Evolutionary conservation across 768 basidiomycete species (phyloP).

Genomic region (Antrodiella citrinella): DNA sequence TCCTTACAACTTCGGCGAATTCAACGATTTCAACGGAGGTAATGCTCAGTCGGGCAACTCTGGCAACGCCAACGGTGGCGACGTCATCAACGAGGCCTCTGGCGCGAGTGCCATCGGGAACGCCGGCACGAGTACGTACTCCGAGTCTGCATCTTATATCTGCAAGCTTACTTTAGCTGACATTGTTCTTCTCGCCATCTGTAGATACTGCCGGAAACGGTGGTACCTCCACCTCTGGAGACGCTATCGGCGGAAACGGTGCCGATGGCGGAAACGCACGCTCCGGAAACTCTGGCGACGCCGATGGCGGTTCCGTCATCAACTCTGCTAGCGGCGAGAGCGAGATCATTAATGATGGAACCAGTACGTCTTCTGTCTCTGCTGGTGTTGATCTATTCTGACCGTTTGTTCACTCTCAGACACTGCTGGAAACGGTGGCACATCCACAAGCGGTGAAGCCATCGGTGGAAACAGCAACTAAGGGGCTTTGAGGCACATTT

Average conservation of each 20-base stretch:
- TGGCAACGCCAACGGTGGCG: background rate
- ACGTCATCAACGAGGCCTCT: background rate
- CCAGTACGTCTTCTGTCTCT: background rate
- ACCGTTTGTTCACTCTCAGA: background rate
- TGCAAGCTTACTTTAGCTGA: background rate
- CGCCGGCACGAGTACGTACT: background rate
- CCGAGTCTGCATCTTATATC: background rate
- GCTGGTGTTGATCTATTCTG: background rate
- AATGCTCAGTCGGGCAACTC: background rate
- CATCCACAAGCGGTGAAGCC: background rate
- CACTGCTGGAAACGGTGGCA: background rate
- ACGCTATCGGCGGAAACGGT: slow-evolving; percentile 1
- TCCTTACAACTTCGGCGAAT: background rate
- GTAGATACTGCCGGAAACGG: background rate
- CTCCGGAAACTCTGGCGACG: slow-evolving; percentile 5
- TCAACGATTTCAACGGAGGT: background rate
- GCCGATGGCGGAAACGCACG: background rate
- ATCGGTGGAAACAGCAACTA: background rate
- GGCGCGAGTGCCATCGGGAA: background rate
- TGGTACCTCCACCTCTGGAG: background rate
- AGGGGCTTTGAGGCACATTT: background rate
- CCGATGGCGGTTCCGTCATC: slow-evolving; percentile 5
- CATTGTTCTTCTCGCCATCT: background rate
- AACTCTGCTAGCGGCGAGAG: background rate
- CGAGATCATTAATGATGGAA: background rate